phyloP scores from a whole-genome alignment of 2,329 filamentous ascomycete genomes.

The Neofusicoccum laricinum region DNA sequence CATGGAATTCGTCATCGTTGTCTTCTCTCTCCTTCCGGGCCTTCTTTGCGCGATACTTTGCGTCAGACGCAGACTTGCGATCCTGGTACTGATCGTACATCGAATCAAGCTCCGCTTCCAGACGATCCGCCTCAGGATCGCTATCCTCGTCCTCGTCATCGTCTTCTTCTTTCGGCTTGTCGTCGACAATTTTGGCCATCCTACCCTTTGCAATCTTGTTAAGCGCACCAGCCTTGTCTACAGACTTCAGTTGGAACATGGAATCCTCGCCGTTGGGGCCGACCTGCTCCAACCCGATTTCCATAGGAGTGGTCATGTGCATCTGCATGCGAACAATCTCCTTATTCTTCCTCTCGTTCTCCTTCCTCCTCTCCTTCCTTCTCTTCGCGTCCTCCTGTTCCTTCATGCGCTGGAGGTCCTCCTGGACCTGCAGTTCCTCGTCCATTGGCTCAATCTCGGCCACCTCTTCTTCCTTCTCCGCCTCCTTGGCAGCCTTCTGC shows the following conservation, averaged over 20 bases:
- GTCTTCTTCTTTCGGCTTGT: constrained; percentile 40
- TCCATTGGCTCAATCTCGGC: constrained; percentile 87
- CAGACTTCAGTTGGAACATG: constrained; percentile 80
- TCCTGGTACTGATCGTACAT: constrained; percentile 87
- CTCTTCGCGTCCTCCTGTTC: constrained; percentile 74
- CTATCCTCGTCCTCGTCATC: constrained; percentile 57
- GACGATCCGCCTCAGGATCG: constrained; percentile 75
- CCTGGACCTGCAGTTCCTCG: constrained; percentile 85
- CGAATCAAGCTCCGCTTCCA: constrained; percentile 81
- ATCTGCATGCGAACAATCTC: constrained; percentile 96
- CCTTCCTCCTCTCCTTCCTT: constrained; percentile 78
- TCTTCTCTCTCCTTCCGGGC: constrained; percentile 78
- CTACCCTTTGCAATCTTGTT: constrained; percentile 70
- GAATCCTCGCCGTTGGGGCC: constrained; percentile 75
- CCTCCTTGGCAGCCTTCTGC: constrained; percentile 53
- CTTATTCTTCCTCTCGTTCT: constrained; percentile 92
- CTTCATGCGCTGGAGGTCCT: constrained; percentile 78
- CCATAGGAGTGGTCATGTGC: constrained; percentile 93
- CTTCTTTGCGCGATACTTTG: constrained; percentile 88
- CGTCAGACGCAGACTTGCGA: constrained; percentile 72
- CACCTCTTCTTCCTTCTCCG: constrained; percentile 65
- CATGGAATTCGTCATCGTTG: constrained; percentile 77
- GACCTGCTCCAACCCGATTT: constrained; percentile 87
- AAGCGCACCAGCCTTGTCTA: constrained; percentile 72
- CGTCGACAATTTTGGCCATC: constrained; percentile 67